Base-by-base conservation (phyloP, 2,329 filamentous ascomycete genomes). In the Exophiala lecanii-corni region DNA sequence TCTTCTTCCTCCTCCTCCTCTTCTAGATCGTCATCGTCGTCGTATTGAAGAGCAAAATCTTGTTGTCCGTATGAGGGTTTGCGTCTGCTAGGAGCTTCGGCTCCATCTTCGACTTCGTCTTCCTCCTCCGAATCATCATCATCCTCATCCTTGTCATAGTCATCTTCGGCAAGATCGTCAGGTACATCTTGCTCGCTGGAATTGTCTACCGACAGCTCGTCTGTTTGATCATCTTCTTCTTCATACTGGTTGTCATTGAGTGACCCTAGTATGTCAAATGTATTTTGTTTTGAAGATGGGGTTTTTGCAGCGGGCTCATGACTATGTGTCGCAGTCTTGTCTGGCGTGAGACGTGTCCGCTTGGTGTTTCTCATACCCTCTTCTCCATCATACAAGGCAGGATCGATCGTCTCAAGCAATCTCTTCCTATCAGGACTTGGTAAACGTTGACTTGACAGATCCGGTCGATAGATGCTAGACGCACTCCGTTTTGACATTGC, bases 401-500 rank as follows among this genome's bases (percentile, higher is more conserved):
- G 17, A 4, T 17, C 30, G 10, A 32, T 33, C 10, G 49, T 38
- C 21, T 47, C 36, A 25, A 43, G 39, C 9, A 43, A 34, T 28
- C 39, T 35, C 36, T 49, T 50, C 21, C 40, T 54, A 7, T 19
- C 39, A 2, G 42, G 49, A 10, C 42, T 51, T 7, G 44, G 33
- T 5, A 21, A 5, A 33, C 37, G 31, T 17, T 34, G 31, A 28
- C 39, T 45, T 7, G 38, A 17, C 33, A 35, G 31, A 16, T 37
- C 41, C 17, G 18, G 23, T 16, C 23, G 34, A 25, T 52, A 49
- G 23, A 26, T 26, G 7, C 17, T 39, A 21, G 43, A 30, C 5
- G 53, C 53, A 43, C 43, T 52, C 39, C 40, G 48, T 37, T 53
- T 55, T 6, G 47, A 50, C 50, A 55, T 54, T 15, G 52, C 49